Evolutionary conservation across 768 basidiomycete genomes (phyloP).

Genomic region (Rhizopogon vesiculosus): DNA sequence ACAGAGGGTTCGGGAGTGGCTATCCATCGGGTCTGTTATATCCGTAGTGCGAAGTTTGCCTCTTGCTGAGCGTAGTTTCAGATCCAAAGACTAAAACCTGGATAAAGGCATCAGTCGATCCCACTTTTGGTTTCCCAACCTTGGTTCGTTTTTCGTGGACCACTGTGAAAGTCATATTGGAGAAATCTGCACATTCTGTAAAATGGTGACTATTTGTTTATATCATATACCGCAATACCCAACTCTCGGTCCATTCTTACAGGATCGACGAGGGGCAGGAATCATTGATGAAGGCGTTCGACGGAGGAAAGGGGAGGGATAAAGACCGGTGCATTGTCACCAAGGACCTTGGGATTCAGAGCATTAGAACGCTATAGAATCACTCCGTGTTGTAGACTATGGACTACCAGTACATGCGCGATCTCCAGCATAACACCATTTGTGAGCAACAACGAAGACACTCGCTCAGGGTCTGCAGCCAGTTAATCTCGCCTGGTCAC

Average conservation of each 20-base stretch:
- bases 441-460: background rate
- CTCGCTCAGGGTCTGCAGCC: no score
- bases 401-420: no score
- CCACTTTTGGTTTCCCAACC: conserved; percentile 89
- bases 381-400: background rate
- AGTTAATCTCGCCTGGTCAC: no score
- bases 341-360: conserved; percentile 70
- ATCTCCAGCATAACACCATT: background rate
- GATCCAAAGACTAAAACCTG: conserved; percentile 93
- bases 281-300: conserved; percentile 71
- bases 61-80: conserved; percentile 19
- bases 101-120: conserved; percentile 71
- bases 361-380: conserved; percentile 56
- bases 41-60: background rate
- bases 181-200: conserved; percentile 71
- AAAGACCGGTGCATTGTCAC: conserved; percentile 69
- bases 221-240: background rate
- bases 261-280: conserved; percentile 88
- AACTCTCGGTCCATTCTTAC: background rate
- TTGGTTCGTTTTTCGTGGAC: conserved; percentile 95
- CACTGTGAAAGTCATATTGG: conserved; percentile 81
- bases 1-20: conserved; percentile 62
- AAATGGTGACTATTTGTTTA: conserved; percentile 59
- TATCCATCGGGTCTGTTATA: conserved; percentile 74
- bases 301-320: conserved; percentile 63